phyloP scores from a whole-genome alignment of 768 basidiomycete genomes.

The Kwoniella dendrophila region DNA sequence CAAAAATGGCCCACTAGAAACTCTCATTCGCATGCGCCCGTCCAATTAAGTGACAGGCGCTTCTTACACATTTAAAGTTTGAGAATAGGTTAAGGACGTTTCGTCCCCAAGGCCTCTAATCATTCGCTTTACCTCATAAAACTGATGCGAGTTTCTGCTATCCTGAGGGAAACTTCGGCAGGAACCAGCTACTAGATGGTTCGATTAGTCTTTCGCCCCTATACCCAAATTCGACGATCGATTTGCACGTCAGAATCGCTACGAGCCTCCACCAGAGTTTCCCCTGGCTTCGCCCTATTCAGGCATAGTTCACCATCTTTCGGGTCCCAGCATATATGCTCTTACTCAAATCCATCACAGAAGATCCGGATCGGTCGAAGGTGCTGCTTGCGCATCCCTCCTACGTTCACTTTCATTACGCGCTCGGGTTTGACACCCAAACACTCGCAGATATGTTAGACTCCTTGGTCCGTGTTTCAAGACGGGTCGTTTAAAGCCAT shows the following conservation, averaged over 20 bases:
- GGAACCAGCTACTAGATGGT: constrained; percentile 93
- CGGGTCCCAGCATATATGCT: constrained; percentile 84
- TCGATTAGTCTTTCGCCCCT: constrained; percentile 94
- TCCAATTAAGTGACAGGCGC: constrained; percentile 59
- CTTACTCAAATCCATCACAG: constrained; percentile 74
- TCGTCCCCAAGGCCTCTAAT: constrained; percentile 87
- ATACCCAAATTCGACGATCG: constrained; percentile 93
- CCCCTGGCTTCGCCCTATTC: constrained; percentile 91
- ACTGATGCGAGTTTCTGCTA: constrained; percentile 66
- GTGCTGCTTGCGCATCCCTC: constrained; percentile 66
- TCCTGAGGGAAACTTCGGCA: constrained; percentile 81
- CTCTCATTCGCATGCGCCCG: constrained; percentile 63
- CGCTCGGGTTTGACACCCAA: constrained; percentile 71
- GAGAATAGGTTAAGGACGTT: constrained; percentile 84
- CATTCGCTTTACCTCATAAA: constrained; percentile 70
- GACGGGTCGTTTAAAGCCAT: constrained; percentile 79
- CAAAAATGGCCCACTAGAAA: constrained; percentile 63
- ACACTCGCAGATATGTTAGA: constrained; percentile 81
- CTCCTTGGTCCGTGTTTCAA: constrained; percentile 86
- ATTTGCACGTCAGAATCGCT: constrained; percentile 96
- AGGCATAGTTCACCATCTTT: constrained; percentile 89
- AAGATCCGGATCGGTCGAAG: constrained; percentile 74
- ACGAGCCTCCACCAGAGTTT: constrained; percentile 95
- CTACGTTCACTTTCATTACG: constrained; percentile 74
- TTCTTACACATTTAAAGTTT: constrained; percentile 71